phyloP scores from a whole-genome alignment of 1,284 basidiomycete genomes.

The Microbotryum saponariae region DNA sequence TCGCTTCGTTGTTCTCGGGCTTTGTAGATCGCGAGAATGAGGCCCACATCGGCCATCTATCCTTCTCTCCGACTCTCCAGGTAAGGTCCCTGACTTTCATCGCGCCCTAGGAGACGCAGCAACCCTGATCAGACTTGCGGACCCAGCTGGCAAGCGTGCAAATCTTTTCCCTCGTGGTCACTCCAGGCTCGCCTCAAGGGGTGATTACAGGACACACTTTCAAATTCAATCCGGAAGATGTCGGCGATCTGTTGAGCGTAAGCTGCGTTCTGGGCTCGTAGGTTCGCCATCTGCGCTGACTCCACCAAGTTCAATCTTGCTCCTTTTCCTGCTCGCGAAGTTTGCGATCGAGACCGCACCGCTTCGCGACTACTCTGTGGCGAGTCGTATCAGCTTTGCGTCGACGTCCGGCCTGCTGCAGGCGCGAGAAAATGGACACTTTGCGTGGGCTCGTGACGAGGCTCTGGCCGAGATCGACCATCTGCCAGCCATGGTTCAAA shows the following conservation, averaged over 20 bases:
- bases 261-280: background rate
- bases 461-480: constrained; percentile 74
- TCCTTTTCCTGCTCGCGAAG: constrained; percentile 41
- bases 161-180: constrained; percentile 53
- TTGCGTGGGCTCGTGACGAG: constrained; percentile 78
- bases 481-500: background rate
- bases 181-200: constrained; percentile 48
- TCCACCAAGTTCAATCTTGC: constrained; percentile 14
- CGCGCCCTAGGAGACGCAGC: constrained; percentile 10
- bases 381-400: constrained; percentile 54
- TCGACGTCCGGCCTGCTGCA: constrained; percentile 74
- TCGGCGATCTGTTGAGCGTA: background rate
- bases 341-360: constrained; percentile 53
- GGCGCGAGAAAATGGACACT: constrained; percentile 57
- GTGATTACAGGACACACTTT: constrained; percentile 58
- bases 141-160: constrained; percentile 48
- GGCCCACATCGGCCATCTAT: constrained; percentile 61
- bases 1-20: constrained; percentile 45
- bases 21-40: constrained; percentile 53
- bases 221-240: constrained; percentile 55
- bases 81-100: constrained; percentile 44
- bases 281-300: too few species aligned
- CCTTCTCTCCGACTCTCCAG: constrained; percentile 57
- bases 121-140: too few species aligned
- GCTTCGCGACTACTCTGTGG: constrained; percentile 44